A percentile compares a stretch with the other conserved stretches of the same genome.
Evolutionary conservation across 2,329 filamentous ascomycete genomes (phyloP).

Genomic region (Cryphonectria carpinicola): DNA sequence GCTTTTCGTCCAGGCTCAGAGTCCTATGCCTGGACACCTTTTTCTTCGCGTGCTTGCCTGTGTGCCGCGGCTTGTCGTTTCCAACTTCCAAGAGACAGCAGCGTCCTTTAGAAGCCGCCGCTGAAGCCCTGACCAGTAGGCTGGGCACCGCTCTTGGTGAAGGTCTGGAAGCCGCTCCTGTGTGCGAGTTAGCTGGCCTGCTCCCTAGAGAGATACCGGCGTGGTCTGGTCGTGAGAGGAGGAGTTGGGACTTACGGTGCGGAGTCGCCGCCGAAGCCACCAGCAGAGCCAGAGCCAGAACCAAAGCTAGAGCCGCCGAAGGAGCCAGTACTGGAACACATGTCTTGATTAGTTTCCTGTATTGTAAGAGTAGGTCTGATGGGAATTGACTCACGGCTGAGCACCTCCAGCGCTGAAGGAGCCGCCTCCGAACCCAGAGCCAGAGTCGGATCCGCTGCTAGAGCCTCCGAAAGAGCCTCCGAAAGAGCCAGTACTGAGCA

Average conservation of each 20-base stretch:
- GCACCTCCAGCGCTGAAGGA: not conserved
- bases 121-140: constrained; percentile 5
- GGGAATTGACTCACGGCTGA: not conserved
- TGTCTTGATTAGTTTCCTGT: not conserved
- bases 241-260: not conserved
- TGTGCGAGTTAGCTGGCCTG: not conserved
- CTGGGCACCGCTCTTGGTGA: constrained; percentile 7
- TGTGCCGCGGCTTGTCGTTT: not conserved
- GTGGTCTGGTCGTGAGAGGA: not conserved
- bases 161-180: constrained; percentile 19
- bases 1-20: not conserved
- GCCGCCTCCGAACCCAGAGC: not conserved
- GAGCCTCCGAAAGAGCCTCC: constrained; percentile 17
- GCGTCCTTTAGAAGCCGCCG: not conserved
- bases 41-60: not conserved
- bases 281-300: constrained; percentile 9
- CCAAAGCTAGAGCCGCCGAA: constrained; percentile 8
- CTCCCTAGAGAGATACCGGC: not conserved
- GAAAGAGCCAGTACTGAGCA: not conserved
- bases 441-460: constrained; percentile 7
- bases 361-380: not conserved
- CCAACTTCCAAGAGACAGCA: not conserved
- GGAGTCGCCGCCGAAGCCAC: constrained; percentile 4
- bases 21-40: not conserved
- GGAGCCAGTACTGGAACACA: not conserved